phyloP scores from a whole-genome alignment of 257 asterid genomes.

The Thymus mandschuricus region DNA sequence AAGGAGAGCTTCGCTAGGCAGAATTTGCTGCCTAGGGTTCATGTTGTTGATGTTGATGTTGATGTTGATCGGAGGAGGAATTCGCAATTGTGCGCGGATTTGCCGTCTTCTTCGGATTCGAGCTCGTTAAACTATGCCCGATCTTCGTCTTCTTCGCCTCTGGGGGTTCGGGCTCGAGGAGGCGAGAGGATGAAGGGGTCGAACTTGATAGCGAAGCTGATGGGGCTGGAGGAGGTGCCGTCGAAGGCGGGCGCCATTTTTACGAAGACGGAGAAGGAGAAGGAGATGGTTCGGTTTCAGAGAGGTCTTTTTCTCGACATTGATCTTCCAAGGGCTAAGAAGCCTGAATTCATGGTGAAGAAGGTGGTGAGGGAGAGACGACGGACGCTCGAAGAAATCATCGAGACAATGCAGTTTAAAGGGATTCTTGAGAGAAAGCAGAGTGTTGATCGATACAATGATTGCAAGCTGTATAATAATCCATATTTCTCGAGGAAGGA shows the following conservation, averaged over 20 bases:
- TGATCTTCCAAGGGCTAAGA: slow-evolving; percentile 62
- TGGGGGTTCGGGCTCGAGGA: background rate
- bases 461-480: slow-evolving; percentile 15
- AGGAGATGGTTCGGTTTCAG: slow-evolving; percentile 31
- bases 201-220: slow-evolving; percentile 73
- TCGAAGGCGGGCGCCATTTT: slow-evolving; percentile 17
- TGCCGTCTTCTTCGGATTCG: slow-evolving; percentile 56
- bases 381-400: slow-evolving; percentile 53
- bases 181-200: slow-evolving; percentile 47
- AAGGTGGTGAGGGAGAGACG: slow-evolving; percentile 42
- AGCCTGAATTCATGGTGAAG: slow-evolving; percentile 39
- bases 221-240: slow-evolving; percentile 70
- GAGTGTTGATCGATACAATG: slow-evolving; percentile 26
- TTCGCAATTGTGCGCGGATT: slow-evolving; percentile 38
- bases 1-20: slow-evolving; percentile 66
- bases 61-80: slow-evolving; percentile 15
- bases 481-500: slow-evolving; percentile 34
- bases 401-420: slow-evolving; percentile 59
- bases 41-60: background rate
- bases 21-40: slow-evolving; percentile 49
- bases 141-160: slow-evolving; percentile 45
- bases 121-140: slow-evolving; percentile 48
- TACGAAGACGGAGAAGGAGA: slow-evolving; percentile 27
- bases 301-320: slow-evolving; percentile 46
- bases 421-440: slow-evolving; percentile 53